Percentiles rank a stretch among this genome's conserved stretches.
phyloP scores from a whole-genome alignment of 148 eudicot genomes.

The Cornus controversa region DNA sequence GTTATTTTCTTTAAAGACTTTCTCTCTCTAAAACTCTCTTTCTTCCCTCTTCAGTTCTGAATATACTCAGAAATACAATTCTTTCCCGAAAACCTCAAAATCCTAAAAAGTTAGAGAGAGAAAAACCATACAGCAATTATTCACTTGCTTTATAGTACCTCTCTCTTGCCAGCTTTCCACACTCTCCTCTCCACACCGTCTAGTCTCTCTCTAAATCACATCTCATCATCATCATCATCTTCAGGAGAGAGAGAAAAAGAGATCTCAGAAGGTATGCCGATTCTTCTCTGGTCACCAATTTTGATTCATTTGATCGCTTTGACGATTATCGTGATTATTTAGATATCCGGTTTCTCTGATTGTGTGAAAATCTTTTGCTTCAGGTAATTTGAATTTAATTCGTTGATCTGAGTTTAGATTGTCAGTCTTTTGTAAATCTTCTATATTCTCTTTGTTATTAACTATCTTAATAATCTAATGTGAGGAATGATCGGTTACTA shows the following conservation, averaged over 20 bases:
- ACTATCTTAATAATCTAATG: no score
- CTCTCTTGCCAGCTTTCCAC: slow-evolving; percentile 46
- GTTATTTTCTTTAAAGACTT: slow-evolving; percentile 9
- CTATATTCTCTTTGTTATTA: not conserved
- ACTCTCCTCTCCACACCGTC: slow-evolving; percentile 13
- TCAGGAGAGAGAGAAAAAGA: slow-evolving; percentile 12
- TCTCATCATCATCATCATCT: slow-evolving; percentile 8
- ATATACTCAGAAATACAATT: slow-evolving; percentile 17
- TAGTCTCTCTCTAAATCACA: slow-evolving; percentile 22
- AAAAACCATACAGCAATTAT: slow-evolving; percentile 30
- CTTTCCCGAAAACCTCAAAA: slow-evolving; percentile 25
- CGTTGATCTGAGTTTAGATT: slow-evolving; percentile 15
- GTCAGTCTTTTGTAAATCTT: not conserved
- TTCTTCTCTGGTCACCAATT: not conserved
- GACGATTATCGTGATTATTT: no score
- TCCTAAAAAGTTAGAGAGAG: slow-evolving; percentile 27
- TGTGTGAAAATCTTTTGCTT: no score
- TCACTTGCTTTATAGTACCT: slow-evolving; percentile 23
- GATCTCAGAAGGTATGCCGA: slow-evolving; percentile 22
- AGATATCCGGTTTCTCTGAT: no score
- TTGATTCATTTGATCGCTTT: slow-evolving; percentile 14
- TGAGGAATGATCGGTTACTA: not conserved
- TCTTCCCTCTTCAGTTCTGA: slow-evolving; percentile 13
- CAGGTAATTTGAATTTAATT: not conserved
- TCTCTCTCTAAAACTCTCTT: slow-evolving; percentile 14